Base-by-base conservation (phyloP, 495 filamentous ascomycete genomes). In the Aspergillus heteromorphus region DNA sequence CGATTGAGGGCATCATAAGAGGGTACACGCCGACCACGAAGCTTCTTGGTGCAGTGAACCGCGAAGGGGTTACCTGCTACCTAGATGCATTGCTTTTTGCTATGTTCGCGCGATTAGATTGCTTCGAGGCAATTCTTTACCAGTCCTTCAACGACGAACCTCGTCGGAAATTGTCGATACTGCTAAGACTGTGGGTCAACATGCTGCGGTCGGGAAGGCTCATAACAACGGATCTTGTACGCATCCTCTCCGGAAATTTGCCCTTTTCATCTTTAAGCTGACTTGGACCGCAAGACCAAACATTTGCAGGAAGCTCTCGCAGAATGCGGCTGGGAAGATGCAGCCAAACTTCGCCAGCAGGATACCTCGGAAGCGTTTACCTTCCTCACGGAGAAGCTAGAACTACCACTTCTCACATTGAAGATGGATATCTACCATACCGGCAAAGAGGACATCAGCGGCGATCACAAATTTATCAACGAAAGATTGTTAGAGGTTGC, bases 391-490 rank as follows among this genome's bases (percentile, higher is more conserved):
- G 92, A 88, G 49, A 89, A 83, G 34, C 76, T 98, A 29, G 84
- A 95, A 54, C 69, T 98, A 23, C 93, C 93, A 5, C 81, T 96
- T 7, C 82, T 98, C 18, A 90, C 92, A 0, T 72, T 98, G 16
- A 95, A 95, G 58, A 92, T 97, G 77, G 91, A 97, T 61, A 85
- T 98, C 21, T 97, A 88, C 58, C 93, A 98, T 56, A 86, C 87
- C 6, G 93, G 92, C 3, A 86, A 83, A 56, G 90, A 93, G 64
- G 83, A 89, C 54, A 82, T 80, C 21, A 82, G 77, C 19, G 91
- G 92, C 62, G 93, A 98, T 62, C 93, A 97, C 72, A 95, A 93
- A 63, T 88, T 95, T 48, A 80, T 98, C 40, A 90, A 95, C 51
- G 93, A 98, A 69, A 77, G 93, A 48, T 66, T 96, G 36, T 79